phyloP scores from a whole-genome alignment of 2,329 filamentous ascomycete species.

The Fusarium circinatum region DNA sequence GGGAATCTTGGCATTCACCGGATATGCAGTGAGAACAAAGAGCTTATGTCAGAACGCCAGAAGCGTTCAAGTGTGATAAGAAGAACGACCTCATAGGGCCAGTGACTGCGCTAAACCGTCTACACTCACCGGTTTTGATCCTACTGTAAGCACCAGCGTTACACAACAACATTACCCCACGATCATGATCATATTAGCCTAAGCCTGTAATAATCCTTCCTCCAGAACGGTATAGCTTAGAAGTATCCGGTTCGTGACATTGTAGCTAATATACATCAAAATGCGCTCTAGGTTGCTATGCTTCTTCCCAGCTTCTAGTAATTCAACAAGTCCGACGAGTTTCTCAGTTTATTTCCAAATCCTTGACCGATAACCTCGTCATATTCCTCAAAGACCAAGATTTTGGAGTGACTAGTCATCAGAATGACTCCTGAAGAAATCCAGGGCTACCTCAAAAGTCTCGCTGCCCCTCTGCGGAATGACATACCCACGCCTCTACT shows the following conservation, averaged over 20 bases:
- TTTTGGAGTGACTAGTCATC: accelerated
- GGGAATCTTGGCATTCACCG: not conserved
- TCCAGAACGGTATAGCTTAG: not conserved
- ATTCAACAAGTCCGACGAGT: not conserved
- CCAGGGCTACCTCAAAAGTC: not conserved
- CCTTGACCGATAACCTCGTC: accelerated
- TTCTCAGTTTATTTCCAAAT: too few relatives aligned
- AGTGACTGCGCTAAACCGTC: not conserved
- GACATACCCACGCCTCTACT: not conserved
- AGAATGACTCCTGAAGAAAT: not conserved
- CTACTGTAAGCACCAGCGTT: not conserved
- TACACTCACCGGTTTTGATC: not conserved
- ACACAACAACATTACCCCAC: not conserved
- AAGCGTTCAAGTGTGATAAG: not conserved
- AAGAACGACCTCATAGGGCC: not conserved
- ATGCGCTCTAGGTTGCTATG: accelerated
- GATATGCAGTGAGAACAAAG: not conserved
- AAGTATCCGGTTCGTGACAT: accelerated
- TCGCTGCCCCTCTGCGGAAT: not conserved
- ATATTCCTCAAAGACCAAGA: accelerated
- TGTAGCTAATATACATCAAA: accelerated
- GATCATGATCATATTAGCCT: not conserved
- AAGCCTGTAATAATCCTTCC: not conserved
- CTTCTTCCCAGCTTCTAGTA: not conserved
- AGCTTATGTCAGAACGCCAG: not conserved